Evolutionary conservation across 192 early-diverging fungal species (phyloP), one percentile per base, ranked within the genome.

Genomic region (Rhizophagus sp.): DNA sequence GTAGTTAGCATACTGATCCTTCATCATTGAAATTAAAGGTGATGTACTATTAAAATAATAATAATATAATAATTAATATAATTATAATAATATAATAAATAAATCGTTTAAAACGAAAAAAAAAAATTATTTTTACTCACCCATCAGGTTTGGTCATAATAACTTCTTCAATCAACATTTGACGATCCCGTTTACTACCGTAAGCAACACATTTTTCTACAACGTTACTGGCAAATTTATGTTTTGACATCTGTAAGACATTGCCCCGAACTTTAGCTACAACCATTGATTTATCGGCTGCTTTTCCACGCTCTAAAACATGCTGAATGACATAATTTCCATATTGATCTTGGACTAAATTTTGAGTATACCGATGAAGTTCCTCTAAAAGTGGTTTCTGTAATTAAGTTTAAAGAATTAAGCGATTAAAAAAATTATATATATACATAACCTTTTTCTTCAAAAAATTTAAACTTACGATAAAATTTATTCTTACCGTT

Each of bases 291-390:
- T 97, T 97, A 87, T 99, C 98, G 3, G 86, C 87, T 13, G 93
- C 90, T 80, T 94, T 94, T 63, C 98, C 97, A 73, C 93, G 94
- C 83, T 99, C 98, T 44, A 99, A 90, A 41, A 99, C 95, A 79
- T 99, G 98, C 85, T 99, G 98, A 74, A 99, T 98, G 19, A 99
- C 97, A 85, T 99, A 99, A 88, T 99, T 99, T 73, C 98, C 98
- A 80, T 99, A 99, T 87, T 98, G 97, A 81, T 99, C 97, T 85
- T 97, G 96, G 15, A 99, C 97, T 61, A 99, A 87, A 80, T 92
- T 94, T 15, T 93, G 87, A 34, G 96, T 97, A 83, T 93, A 97
- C 64, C 92, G 90, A 87, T 98, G 97, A 65, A 99, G 87, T 85
- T 99, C 98, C 6, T 98, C 96, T 63, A 99, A 89, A 30, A 99